Evolutionary conservation across 129 eudicot genomes (phyloP).

Genomic region (Arctium lappa): DNA sequence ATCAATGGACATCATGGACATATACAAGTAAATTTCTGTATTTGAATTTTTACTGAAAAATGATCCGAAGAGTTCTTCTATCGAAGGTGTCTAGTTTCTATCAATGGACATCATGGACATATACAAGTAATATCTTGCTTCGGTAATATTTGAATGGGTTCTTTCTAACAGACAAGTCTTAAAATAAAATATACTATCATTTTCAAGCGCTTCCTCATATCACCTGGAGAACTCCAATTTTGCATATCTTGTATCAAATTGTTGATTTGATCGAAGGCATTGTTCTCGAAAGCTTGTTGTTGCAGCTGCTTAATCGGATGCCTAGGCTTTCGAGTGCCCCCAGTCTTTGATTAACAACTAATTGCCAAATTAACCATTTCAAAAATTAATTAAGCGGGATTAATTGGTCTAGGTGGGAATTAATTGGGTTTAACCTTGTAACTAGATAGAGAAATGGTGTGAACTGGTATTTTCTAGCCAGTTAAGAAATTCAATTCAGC

Average conservation of each 20-base stretch:
- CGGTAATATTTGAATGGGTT: background rate
- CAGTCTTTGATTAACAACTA: conserved; percentile 3
- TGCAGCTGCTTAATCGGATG: background rate
- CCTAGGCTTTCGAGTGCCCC: conserved; percentile 4
- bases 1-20: background rate
- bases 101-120: no score
- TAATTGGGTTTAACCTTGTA: conserved; percentile 9
- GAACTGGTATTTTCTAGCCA: background rate
- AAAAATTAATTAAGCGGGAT: background rate
- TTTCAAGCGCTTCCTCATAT: conserved; percentile 5
- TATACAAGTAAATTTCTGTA: background rate
- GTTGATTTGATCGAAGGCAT: conserved; percentile 13
- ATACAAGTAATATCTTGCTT: background rate
- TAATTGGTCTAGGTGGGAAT: background rate
- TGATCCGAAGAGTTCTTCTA: background rate
- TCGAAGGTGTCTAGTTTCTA: background rate
- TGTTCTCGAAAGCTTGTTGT: background rate
- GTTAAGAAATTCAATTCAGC: background rate
- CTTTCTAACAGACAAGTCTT: background rate
- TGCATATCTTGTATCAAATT: background rate
- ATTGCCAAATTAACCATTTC: background rate
- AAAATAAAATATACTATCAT: background rate
- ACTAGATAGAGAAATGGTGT: background rate
- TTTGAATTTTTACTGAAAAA: background rate
- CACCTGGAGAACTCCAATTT: conserved; percentile 8